phyloP scores from a whole-genome alignment of 208 protist genomes.

The Phytomonas francai region DNA sequence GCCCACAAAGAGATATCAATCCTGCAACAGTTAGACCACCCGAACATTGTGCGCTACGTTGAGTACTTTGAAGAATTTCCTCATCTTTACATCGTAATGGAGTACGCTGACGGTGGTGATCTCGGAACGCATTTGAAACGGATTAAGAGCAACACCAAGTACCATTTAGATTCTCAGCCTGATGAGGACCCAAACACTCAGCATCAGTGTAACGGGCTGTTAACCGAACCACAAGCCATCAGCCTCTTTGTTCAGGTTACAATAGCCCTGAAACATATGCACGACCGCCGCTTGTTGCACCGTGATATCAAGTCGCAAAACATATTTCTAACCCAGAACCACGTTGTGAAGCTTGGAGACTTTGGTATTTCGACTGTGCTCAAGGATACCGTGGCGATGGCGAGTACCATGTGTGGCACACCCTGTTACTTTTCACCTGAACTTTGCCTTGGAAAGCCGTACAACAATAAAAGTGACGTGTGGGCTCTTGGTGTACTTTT shows the following conservation, averaged over 20 bases:
- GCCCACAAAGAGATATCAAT: conserved; percentile 79
- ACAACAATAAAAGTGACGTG: conserved; percentile 92
- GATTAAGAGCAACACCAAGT: conserved; percentile 8
- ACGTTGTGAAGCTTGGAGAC: conserved; percentile 89
- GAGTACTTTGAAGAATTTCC: conserved; percentile 76
- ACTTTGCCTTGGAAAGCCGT: conserved; percentile 86
- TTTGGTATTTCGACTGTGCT: conserved; percentile 90
- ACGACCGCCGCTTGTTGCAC: conserved; percentile 85
- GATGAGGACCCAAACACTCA: background rate
- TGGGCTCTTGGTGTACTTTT: conserved; percentile 89
- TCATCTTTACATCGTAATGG: conserved; percentile 89
- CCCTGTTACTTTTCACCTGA: conserved; percentile 95
- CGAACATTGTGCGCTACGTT: conserved; percentile 83
- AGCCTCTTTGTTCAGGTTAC: conserved; percentile 77
- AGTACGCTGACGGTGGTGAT: conserved; percentile 86
- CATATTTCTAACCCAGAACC: conserved; percentile 77
- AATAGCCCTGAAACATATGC: conserved; percentile 87
- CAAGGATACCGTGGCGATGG: conserved; percentile 81
- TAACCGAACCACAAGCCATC: conserved; percentile 69
- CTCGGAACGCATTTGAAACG: conserved; percentile 49
- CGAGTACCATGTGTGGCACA: conserved; percentile 92
- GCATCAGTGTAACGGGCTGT: conserved; percentile 11
- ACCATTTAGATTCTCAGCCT: background rate
- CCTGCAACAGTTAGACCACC: conserved; percentile 77
- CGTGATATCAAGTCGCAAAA: conserved; percentile 92